phyloP scores from a whole-genome alignment of 768 basidiomycete genomes.

The Xerocomus potaroensis region DNA sequence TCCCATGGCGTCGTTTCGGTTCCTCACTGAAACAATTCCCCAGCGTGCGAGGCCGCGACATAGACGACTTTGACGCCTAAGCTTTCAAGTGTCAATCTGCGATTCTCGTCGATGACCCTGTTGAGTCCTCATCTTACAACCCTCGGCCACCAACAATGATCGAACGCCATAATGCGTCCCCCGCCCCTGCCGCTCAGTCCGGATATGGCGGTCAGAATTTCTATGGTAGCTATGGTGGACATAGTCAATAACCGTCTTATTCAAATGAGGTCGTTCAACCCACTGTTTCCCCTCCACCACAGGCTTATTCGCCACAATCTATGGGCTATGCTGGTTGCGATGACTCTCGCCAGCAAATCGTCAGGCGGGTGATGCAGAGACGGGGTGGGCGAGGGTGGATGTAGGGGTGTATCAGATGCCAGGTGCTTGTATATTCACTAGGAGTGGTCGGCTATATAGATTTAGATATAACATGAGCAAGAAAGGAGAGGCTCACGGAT shows the following conservation, averaged over 20 bases:
- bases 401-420: not conserved
- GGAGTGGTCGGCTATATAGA: not conserved
- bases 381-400: constrained; percentile 9
- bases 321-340: constrained; percentile 22
- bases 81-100: constrained; percentile 64
- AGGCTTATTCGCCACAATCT: constrained; percentile 18
- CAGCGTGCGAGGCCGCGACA: constrained; percentile 38
- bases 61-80: constrained; percentile 48
- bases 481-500: constrained; percentile 17
- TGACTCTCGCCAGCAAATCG: constrained; percentile 25
- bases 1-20: not conserved
- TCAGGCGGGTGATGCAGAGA: constrained; percentile 27
- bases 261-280: constrained; percentile 16
- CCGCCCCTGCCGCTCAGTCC: constrained; percentile 22
- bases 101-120: constrained; percentile 54
- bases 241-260: constrained; percentile 22
- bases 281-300: constrained; percentile 14
- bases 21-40: constrained; percentile 4
- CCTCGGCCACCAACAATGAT: constrained; percentile 65
- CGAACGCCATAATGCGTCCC: constrained; percentile 40
- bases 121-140: constrained; percentile 40
- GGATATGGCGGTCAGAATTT: constrained; percentile 20
- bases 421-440: not conserved
- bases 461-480: not conserved
- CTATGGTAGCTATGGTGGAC: constrained; percentile 24